Conservation (phyloP, 352 stramenopile genomes). For the Phytophthora fragariaefolia region DNA sequence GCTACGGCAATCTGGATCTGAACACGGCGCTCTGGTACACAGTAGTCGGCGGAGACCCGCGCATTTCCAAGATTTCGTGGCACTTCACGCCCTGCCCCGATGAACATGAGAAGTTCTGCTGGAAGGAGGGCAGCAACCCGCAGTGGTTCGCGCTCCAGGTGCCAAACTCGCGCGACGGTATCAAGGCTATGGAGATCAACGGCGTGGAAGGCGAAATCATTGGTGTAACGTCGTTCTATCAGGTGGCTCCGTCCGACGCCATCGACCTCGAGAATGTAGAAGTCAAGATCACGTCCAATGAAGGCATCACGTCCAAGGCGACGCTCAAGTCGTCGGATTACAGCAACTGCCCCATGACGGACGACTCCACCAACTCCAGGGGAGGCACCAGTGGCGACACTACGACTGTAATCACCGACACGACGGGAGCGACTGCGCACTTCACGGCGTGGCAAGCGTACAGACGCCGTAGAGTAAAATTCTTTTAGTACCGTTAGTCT, state of each 20-base stretch:
- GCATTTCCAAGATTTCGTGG: conserved; percentile 63
- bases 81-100: conserved; percentile 63
- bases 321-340: conserved; percentile 44
- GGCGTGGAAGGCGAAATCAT: conserved; percentile 50
- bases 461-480: conserved; percentile 35
- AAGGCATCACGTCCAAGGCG: conserved; percentile 91
- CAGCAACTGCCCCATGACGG: conserved; percentile 49
- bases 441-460: conserved; percentile 51
- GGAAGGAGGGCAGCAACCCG: conserved; percentile 72
- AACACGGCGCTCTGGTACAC: conserved; percentile 65
- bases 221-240: conserved; percentile 93
- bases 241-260: conserved; percentile 36
- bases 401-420: conserved; percentile 41
- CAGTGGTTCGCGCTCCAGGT: conserved; percentile 72
- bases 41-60: conserved; percentile 58
- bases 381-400: conserved; percentile 18
- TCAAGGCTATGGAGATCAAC: conserved; percentile 60
- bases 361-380: conserved; percentile 31
- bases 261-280: conserved; percentile 53
- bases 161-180: conserved; percentile 55
- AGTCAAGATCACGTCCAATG: conserved; percentile 87
- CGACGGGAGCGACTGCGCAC: conserved; percentile 39
- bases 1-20: conserved; percentile 67
- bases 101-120: conserved; percentile 69
- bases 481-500: conserved; percentile 31